Evolutionary conservation across 495 filamentous ascomycete genomes (phyloP).

Genomic region (Geopyxis carbonaria): DNA sequence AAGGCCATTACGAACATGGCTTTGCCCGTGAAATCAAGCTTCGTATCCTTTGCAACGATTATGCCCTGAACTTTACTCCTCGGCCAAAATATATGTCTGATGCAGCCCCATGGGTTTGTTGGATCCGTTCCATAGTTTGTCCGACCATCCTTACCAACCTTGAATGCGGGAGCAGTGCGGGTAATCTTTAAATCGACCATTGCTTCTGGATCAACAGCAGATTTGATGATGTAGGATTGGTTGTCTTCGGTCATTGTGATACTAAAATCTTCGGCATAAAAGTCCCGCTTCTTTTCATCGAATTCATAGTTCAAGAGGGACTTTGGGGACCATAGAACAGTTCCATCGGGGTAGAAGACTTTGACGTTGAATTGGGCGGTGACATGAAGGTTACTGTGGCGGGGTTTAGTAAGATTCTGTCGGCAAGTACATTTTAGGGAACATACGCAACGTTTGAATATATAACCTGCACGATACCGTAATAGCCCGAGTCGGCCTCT

Average conservation of each 20-base stretch:
- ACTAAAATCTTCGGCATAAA: slow-evolving; percentile 68
- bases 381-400: slow-evolving; percentile 60
- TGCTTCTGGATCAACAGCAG: slow-evolving; percentile 53
- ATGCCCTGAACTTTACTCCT: slow-evolving; percentile 62
- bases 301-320: slow-evolving; percentile 60
- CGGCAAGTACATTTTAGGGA: no score
- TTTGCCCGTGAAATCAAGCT: slow-evolving; percentile 64
- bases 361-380: slow-evolving; percentile 86
- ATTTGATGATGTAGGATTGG: slow-evolving; percentile 67
- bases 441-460: slow-evolving; percentile 95
- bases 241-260: slow-evolving; percentile 72
- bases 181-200: slow-evolving; percentile 73
- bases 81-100: slow-evolving; percentile 88
- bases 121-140: slow-evolving; percentile 73
- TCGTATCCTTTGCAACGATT: slow-evolving; percentile 66
- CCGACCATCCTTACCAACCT: slow-evolving; percentile 71
- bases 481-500: slow-evolving; percentile 55
- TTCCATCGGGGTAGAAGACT: slow-evolving; percentile 61
- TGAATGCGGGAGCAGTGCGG: slow-evolving; percentile 60
- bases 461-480: slow-evolving; percentile 76
- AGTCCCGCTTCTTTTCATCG: slow-evolving; percentile 61
- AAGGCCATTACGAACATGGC: slow-evolving; percentile 66
- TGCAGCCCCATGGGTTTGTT: slow-evolving; percentile 71
- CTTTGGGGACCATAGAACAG: slow-evolving; percentile 66
- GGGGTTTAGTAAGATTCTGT: not conserved